Percentiles rank a stretch among this genome's conserved stretches.
These are phyloP conservation scores for Podosphaera fusca DNA, from an alignment of 2,329 filamentous ascomycete genomes.

Conservation along the genomic window DNA sequence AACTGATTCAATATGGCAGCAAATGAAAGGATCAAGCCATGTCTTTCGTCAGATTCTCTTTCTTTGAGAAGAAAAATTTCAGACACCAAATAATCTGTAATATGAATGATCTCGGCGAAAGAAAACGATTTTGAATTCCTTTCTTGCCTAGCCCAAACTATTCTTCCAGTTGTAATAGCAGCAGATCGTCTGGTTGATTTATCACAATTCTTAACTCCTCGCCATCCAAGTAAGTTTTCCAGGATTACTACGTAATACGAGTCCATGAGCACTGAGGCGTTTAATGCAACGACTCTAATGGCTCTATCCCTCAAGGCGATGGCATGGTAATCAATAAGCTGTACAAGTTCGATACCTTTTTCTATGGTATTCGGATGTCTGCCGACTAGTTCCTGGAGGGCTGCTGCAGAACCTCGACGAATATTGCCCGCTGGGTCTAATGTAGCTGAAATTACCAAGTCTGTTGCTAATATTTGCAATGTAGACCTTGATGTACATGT, in stretches of 20 bases:
- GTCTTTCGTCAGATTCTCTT: constrained; percentile 44
- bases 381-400: constrained; percentile 80
- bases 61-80: neutral
- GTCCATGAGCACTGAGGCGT: constrained; percentile 39
- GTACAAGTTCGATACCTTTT: constrained; percentile 66
- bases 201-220: constrained; percentile 67
- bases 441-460: constrained; percentile 61
- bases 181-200: constrained; percentile 48
- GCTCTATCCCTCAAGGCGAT: constrained; percentile 73
- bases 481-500: constrained; percentile 23
- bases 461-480: constrained; percentile 55
- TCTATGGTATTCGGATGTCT: constrained; percentile 69
- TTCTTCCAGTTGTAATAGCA: constrained; percentile 41
- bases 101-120: neutral
- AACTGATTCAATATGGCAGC: constrained; percentile 26
- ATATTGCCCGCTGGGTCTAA: constrained; percentile 87
- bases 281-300: constrained; percentile 50
- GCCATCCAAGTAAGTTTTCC: constrained; percentile 55
- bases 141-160: constrained; percentile 19
- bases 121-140: neutral
- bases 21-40: constrained; percentile 41
- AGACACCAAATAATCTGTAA: neutral
- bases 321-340: constrained; percentile 77
- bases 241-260: constrained; percentile 47
- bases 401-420: constrained; percentile 72